These are phyloP conservation scores for Sporothrix schenckii DNA, from an alignment of 2,329 filamentous ascomycete genomes.

Conservation along the genomic window DNA sequence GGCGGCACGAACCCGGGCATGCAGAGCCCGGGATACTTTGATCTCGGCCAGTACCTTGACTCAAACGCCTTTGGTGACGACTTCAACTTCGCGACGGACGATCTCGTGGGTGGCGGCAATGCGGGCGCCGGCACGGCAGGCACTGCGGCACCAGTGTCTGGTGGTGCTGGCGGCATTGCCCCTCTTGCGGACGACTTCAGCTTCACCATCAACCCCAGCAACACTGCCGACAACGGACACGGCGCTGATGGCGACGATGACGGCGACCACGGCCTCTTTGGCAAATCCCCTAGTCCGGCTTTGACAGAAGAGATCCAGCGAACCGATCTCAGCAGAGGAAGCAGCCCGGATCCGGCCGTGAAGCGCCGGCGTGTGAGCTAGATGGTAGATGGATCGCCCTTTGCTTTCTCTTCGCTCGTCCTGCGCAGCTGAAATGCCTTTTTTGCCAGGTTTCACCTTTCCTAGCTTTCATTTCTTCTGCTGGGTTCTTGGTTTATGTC, in stretches of 20 bases:
- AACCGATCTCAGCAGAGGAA: conserved; percentile 23
- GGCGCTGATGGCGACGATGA: conserved; percentile 18
- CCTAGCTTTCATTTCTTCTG: background rate
- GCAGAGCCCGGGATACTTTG: conserved; percentile 45
- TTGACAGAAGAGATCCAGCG: conserved; percentile 29
- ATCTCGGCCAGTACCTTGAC: conserved; percentile 57
- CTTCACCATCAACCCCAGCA: conserved; percentile 18
- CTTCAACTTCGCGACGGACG: conserved; percentile 52
- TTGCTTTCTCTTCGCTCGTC: background rate
- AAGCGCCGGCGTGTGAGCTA: conserved; percentile 30
- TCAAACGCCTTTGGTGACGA: conserved; percentile 50
- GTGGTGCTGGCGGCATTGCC: background rate
- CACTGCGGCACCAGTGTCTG: background rate
- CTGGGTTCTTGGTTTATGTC: background rate
- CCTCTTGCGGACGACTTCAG: conserved; percentile 20
- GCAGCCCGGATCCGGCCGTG: conserved; percentile 18
- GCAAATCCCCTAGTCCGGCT: conserved; percentile 29
- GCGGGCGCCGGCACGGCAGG: background rate
- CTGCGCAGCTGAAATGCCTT: background rate
- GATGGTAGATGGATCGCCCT: background rate
- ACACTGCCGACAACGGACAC: background rate
- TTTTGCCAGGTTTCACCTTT: background rate
- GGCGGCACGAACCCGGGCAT: conserved; percentile 10
- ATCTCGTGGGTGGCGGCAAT: conserved; percentile 43
- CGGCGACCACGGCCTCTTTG: conserved; percentile 27